Percentiles rank a stretch among this genome's conserved stretches.
phyloP scores from a whole-genome alignment of 1,284 basidiomycete species.

The Cutaneotrichosporon arboriforme region DNA sequence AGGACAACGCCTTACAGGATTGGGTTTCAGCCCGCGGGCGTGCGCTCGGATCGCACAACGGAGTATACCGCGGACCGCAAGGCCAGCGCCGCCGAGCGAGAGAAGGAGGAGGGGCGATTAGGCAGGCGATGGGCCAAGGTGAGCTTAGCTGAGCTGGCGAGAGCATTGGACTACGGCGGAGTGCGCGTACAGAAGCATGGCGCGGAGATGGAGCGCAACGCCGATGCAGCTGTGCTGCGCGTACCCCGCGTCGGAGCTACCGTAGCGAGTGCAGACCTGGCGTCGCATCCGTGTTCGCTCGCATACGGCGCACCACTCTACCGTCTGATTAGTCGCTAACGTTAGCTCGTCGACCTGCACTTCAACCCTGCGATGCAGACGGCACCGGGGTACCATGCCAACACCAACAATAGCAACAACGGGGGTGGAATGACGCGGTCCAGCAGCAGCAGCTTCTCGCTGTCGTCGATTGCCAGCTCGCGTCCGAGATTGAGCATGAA shows the following conservation, averaged over 20 bases:
- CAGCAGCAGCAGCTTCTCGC: conserved; percentile 28
- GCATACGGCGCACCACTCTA: too few species aligned
- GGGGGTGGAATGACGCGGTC: conserved; percentile 18
- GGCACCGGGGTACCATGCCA: conserved; percentile 9
- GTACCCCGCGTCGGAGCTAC: not conserved
- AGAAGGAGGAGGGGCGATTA: conserved; percentile 71
- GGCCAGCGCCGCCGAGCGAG: conserved; percentile 56
- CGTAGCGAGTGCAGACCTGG: not conserved
- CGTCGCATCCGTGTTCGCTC: too few species aligned
- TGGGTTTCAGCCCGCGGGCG: conserved; percentile 74
- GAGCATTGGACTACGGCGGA: not conserved
- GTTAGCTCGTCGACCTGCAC: conserved; percentile 65
- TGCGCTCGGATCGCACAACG: conserved; percentile 65
- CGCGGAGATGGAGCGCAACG: too few species aligned
- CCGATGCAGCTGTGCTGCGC: not conserved
- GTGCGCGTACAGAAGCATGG: too few species aligned
- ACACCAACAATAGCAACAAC: not conserved
- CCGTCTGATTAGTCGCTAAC: not conserved
- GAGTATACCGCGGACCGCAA: conserved; percentile 64
- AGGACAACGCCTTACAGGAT: conserved; percentile 59
- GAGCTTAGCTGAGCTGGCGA: too few species aligned
- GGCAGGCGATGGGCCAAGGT: conserved; percentile 74
- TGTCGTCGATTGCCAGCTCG: conserved; percentile 14
- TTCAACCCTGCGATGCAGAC: conserved; percentile 55
- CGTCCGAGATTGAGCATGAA: not conserved